Evolutionary conservation across 108 stramenopile species (phyloP), one percentile per base, ranked within the genome.

Genomic region (Pseudonitzschia multiseries): DNA sequence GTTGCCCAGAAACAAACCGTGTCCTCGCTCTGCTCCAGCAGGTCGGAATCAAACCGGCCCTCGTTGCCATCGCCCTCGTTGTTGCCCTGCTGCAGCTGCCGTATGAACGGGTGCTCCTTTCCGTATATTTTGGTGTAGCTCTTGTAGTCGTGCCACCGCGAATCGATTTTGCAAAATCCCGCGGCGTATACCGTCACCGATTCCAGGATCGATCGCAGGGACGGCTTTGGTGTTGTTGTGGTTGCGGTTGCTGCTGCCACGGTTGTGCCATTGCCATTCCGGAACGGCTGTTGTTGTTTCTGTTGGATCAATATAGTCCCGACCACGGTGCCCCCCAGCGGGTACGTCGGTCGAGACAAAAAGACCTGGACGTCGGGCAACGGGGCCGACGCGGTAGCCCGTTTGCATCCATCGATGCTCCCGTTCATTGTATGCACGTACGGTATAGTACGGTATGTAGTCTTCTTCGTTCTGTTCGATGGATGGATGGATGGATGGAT

Each of bases 1-100:
- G 86, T 84, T 2, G 83, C 75, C 81, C 82, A 87, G 72, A 87
- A 82, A 40, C 83, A 84, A 14, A 87, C 81, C 9, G 81, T 78
- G 14, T 78, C 74, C 3, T 78, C 76, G 20, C 43, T 42, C 9
- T 70, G 74, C 14, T 43, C n/a, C 48, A 79, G 26, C 53, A 79
- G 53, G 42, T 79, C 67, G 9, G 79, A 24, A 70, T 79, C 79
- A 44, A 70, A 79, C 8, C 12, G n/a, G 27, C 14, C 24, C 24
- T 59, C 15, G n/a, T n/a, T n/a, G n/a, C n/a, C n/a, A n/a, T n/a
- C n/a, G n/a, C n/a, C n/a, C n/a, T n/a, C n/a, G n/a, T n/a, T n/a
- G n/a, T n/a, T n/a, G 46, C 18, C 46, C 20, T 62, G 59, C 29
- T 50, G 60, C 26, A 31, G 65, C 2, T 70, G 59, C 42, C 57